Base-by-base conservation (phyloP, 2,329 filamentous ascomycete species). In the Blastomyces emzantsi region DNA sequence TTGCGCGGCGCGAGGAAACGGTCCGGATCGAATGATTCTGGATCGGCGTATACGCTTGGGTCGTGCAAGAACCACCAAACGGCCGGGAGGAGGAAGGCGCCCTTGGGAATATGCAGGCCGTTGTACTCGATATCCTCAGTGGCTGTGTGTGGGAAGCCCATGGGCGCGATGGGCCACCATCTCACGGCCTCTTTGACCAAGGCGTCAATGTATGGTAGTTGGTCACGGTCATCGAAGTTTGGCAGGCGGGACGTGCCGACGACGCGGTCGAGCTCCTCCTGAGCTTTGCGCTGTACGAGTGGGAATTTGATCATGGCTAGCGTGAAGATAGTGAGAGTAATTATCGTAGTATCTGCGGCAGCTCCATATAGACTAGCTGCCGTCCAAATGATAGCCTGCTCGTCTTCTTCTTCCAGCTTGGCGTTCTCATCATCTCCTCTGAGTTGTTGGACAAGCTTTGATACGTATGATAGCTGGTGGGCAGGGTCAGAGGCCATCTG, bases 291-390 rank as follows among this genome's bases (percentile, higher is more conserved):
- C 30, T 84, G 78, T 22, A 82, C 79, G 8, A 79, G 77, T 0
- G 79, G 80, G 41, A 80, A 80, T n/a, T 82, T 73, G 19, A 75
- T 77, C 70, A 84, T 84, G 0, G 81, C 82, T 0, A 85, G 74
- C 25, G 82, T 74, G 68, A 84, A 84, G 0, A 67, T 70, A 39
- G 70, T 67, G 33, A 66, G 56, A n/a, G 28, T 15, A 30, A 9
- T 52, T 13, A 68, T 17, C 19, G 25, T 7, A 39, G 66, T 66
- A 41, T 64, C 63, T 9, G 63, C 45, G 6, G 30, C 63, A 39
- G 47, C 63, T 11, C 30, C 63, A 58, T 64, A 64, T 17, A 62
- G 36, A 43, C 47, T 56, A n/a, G 52, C 63, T 5, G 63, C 63
- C n/a, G 63, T 43, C 63, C 63, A 64, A 22, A 45, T 64, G 47